A percentile compares a stretch with the other conserved stretches of the same genome.
Evolutionary conservation across 371 early-diverging fungal species (phyloP).

Genomic region (Mucor sp.): DNA sequence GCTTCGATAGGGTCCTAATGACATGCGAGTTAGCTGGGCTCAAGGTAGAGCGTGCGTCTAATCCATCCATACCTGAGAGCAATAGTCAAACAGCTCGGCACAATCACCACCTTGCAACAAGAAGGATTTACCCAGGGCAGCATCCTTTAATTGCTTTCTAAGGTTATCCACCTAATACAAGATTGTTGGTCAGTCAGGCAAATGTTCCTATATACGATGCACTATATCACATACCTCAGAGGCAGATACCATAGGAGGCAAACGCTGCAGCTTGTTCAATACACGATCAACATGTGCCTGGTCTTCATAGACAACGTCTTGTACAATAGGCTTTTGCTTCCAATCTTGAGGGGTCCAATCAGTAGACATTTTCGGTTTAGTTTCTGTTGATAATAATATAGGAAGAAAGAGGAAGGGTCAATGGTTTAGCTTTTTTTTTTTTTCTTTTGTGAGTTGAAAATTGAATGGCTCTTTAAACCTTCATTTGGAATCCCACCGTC

Average conservation of each 20-base stretch:
- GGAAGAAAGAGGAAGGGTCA: neutral
- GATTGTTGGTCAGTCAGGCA: neutral
- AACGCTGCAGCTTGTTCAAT: constrained; percentile 71
- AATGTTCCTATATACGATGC: neutral
- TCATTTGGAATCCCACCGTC: constrained; percentile 1
- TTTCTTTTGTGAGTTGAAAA: neutral
- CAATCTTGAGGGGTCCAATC: constrained; percentile 84
- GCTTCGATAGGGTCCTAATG: constrained; percentile 83
- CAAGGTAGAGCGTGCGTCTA: neutral
- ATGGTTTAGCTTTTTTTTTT: neutral
- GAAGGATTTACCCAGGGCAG: constrained; percentile 89
- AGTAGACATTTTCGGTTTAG: neutral
- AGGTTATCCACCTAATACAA: constrained; percentile 75
- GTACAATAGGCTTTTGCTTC: constrained; percentile 84
- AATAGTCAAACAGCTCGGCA: constrained; percentile 97
- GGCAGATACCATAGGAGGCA: constrained; percentile 91
- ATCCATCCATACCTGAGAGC: constrained; percentile 68
- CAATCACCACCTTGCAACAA: constrained; percentile 98
- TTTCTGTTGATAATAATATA: neutral
- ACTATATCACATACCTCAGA: constrained; percentile 65
- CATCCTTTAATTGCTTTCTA: constrained; percentile 82
- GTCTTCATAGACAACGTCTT: constrained; percentile 89
- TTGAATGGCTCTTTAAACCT: neutral
- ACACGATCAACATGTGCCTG: constrained; percentile 69
- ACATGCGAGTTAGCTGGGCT: neutral